Evolutionary conservation across 352 stramenopile genomes (phyloP).

Genomic region (Globisporangium perplexum): DNA sequence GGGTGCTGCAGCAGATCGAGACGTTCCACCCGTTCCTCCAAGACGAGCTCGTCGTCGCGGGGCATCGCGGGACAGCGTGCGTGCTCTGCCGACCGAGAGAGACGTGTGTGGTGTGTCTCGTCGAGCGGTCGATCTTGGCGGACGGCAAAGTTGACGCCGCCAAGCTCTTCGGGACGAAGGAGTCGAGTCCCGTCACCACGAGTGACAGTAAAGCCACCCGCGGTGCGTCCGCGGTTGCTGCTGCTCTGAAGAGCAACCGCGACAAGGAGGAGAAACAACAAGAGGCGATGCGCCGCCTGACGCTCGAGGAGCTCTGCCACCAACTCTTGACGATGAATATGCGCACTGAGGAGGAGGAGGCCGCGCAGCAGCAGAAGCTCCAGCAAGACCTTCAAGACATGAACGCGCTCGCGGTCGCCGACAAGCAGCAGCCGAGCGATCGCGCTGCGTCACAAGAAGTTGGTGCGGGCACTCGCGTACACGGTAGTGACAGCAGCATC

Average conservation of each 20-base stretch:
- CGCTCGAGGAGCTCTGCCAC: slow-evolving; percentile 22
- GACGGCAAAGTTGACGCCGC: background rate
- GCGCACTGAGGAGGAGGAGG: slow-evolving; percentile 25
- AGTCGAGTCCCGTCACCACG: background rate
- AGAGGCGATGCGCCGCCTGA: background rate
- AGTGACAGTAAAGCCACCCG: background rate
- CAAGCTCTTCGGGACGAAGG: background rate
- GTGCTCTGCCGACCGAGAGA: slow-evolving; percentile 15
- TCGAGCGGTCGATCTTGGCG: background rate
- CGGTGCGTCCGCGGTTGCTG: background rate
- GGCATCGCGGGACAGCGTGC: slow-evolving; percentile 4
- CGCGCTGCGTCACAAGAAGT: slow-evolving; percentile 9
- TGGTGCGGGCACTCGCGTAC: slow-evolving; percentile 17
- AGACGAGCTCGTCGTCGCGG: background rate
- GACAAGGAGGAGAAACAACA: background rate
- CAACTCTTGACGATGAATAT: slow-evolving; percentile 20
- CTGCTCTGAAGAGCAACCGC: background rate
- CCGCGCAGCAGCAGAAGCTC: slow-evolving; percentile 5
- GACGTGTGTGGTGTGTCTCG: slow-evolving; percentile 2
- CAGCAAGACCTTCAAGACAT: background rate
- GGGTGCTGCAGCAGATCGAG: slow-evolving; percentile 54
- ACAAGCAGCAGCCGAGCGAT: background rate
- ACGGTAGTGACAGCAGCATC: background rate
- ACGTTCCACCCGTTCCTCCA: slow-evolving; percentile 53
- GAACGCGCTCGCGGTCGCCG: background rate